Percentiles rank a stretch among this genome's conserved stretches.
Evolutionary conservation across 129 eudicot genomes (phyloP).

Genomic region (Scalesia atractyloides): DNA sequence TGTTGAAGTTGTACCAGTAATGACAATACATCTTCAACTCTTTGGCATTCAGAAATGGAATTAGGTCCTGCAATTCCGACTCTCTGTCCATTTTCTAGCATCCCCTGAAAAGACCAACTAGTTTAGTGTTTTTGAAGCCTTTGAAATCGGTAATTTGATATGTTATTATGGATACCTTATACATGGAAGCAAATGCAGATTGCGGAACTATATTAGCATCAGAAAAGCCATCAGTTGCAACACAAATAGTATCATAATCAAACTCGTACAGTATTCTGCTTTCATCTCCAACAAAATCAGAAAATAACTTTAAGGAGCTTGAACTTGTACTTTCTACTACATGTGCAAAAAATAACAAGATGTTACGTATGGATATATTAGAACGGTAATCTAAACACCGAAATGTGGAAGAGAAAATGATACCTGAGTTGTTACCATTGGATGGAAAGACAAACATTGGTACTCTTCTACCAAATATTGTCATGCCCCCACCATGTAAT

Average conservation of each 20-base stretch:
- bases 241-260: neutral
- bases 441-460: neutral
- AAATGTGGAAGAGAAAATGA: neutral
- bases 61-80: neutral
- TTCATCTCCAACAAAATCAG: conserved; percentile 1
- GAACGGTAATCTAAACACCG: neutral
- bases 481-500: neutral
- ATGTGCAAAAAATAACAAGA: conserved; percentile 6
- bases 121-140: too few species aligned
- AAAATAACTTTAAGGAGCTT: conserved; percentile 1
- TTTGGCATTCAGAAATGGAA: neutral
- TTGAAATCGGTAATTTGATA: neutral
- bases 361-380: neutral
- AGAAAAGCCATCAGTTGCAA: conserved; percentile 27
- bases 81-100: conserved; percentile 11
- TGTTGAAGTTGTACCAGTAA: neutral
- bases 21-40: neutral
- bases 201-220: neutral
- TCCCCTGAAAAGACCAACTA: conserved; percentile 5
- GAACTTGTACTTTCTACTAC: conserved; percentile 5
- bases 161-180: conserved; percentile 14
- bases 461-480: neutral
- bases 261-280: neutral
- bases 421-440: neutral
- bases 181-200: neutral